Base-by-base conservation (phyloP, 1,139 yeast genomes). In the Saccharomyces hybrid region DNA sequence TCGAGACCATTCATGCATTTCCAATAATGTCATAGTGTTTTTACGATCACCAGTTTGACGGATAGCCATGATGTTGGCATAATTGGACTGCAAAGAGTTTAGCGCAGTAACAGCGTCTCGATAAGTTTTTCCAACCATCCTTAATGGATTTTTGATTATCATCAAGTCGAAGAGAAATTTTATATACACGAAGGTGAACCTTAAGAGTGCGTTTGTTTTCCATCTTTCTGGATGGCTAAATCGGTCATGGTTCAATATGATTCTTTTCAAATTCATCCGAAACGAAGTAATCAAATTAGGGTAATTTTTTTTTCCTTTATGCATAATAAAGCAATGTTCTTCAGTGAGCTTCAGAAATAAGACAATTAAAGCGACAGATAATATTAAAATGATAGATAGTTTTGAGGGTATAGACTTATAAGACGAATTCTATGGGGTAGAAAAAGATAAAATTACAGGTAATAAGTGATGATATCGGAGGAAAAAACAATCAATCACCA, bases 1-100 rank as follows among this genome's bases (percentile, higher is more conserved):
- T 55, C 93, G 76, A n/a, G 87, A 80, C 85, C 93, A 95, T 68
- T 91, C 98, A 52, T 82, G 76, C 84, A 93, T 95, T 67, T 93
- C 97, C 28, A 86, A 85, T 52, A 93, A 81, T 46, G 91, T 82
- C 69, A 83, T 76, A 50, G 82, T 84, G 65, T 85, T 86, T 57
- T 84, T 79, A 60, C 85, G 80, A 51, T 77, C 78, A 1, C 95
- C 96, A 6, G 88, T 75, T 62, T 83, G 81, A 58, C 88, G 79
- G 54, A 83, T 79, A 4, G 95, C 95, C 70, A 90, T 95, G 51
- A 95, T 82, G 13, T 91, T 82, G 31, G 96, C 93, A 69, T 85
- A 89, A 68, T 93, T 95, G 38, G 97, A 87, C 68, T 95, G 99
- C 48, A 91, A 75, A 9, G 90, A 80, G 72, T 95, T 95, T 63